Evolutionary conservation across 441 rosid species (phyloP).

Genomic region (Euphorbia celastroides): DNA sequence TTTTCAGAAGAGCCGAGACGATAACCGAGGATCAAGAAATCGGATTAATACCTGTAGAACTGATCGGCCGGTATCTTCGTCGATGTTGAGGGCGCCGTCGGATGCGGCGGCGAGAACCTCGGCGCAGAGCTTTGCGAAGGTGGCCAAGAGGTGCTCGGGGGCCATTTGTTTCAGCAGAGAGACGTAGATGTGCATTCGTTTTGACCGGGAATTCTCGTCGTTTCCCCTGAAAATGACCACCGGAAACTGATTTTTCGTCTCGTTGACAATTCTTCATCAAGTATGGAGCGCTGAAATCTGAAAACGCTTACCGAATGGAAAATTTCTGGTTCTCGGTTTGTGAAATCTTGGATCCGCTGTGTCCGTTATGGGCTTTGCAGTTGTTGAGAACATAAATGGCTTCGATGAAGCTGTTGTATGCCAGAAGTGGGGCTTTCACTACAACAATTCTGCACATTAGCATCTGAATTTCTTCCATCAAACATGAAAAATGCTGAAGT

Average conservation of each 20-base stretch:
- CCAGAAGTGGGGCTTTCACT: conserved; percentile 95
- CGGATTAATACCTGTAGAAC: conserved; percentile 70
- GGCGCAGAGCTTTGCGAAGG: conserved; percentile 88
- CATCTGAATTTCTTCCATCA: background rate
- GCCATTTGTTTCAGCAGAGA: conserved; percentile 95
- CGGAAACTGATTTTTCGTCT: background rate
- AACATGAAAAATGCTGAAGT: background rate
- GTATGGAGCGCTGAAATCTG: background rate
- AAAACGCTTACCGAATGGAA: conserved; percentile 50
- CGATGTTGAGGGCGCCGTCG: conserved; percentile 78
- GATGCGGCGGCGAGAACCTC: conserved; percentile 95
- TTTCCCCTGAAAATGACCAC: conserved; percentile 52
- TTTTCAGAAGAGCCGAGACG: background rate
- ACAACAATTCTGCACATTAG: conserved; percentile 22
- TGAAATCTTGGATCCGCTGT: conserved; percentile 45
- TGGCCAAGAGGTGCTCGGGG: conserved; percentile 89
- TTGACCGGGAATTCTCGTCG: conserved; percentile 67
- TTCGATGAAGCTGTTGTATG: conserved; percentile 96
- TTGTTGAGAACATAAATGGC: conserved; percentile 85
- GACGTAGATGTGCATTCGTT: conserved; percentile 75
- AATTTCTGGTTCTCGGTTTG: conserved; percentile 49
- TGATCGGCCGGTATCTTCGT: conserved; percentile 68
- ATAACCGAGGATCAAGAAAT: background rate
- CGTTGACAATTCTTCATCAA: background rate
- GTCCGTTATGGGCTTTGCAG: conserved; percentile 61